Percentiles rank a stretch among this genome's conserved stretches.
Evolutionary conservation across 768 basidiomycete species (phyloP).

Genomic region (Lactifluus echinatus): DNA sequence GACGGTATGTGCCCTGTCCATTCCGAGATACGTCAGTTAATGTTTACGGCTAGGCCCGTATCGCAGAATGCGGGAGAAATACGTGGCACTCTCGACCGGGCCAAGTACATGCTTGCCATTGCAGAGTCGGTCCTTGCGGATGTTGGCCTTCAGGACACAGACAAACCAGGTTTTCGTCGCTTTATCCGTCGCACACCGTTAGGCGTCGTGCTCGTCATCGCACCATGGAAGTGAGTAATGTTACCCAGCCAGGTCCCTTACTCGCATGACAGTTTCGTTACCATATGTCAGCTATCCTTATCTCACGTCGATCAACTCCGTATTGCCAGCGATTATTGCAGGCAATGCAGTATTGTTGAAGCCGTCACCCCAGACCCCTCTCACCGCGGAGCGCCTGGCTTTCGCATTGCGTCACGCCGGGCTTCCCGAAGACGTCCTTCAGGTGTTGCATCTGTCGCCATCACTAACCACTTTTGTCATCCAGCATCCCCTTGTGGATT

Average conservation of each 20-base stretch:
- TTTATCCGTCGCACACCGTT: slow-evolving; percentile 78
- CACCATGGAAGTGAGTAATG: slow-evolving; percentile 82
- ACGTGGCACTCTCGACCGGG: slow-evolving; percentile 70
- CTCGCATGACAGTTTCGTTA: not conserved
- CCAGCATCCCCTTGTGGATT: slow-evolving; percentile 59
- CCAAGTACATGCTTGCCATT: slow-evolving; percentile 77
- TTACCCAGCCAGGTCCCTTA: not conserved
- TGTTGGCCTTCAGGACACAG: slow-evolving; percentile 62
- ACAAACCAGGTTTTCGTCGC: slow-evolving; percentile 75
- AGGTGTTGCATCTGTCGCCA: slow-evolving; percentile 68
- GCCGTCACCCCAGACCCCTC: slow-evolving; percentile 93
- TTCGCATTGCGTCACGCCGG: slow-evolving; percentile 65
- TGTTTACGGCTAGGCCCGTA: slow-evolving; percentile 49
- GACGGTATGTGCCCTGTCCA: slow-evolving; percentile 48
- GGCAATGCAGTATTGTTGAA: slow-evolving; percentile 90
- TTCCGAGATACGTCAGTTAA: not conserved
- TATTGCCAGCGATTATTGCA: slow-evolving; percentile 84
- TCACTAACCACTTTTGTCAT: slow-evolving; percentile 51
- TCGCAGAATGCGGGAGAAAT: slow-evolving; percentile 74
- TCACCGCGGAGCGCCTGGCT: slow-evolving; percentile 75
- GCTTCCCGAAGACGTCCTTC: slow-evolving; percentile 63
- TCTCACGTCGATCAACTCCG: slow-evolving; percentile 82
- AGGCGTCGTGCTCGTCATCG: slow-evolving; percentile 81
- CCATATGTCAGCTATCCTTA: slow-evolving; percentile 63
- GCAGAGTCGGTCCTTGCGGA: slow-evolving; percentile 69